Base-by-base conservation (phyloP, 2,329 filamentous ascomycete species). In the Fusarium sp. region DNA sequence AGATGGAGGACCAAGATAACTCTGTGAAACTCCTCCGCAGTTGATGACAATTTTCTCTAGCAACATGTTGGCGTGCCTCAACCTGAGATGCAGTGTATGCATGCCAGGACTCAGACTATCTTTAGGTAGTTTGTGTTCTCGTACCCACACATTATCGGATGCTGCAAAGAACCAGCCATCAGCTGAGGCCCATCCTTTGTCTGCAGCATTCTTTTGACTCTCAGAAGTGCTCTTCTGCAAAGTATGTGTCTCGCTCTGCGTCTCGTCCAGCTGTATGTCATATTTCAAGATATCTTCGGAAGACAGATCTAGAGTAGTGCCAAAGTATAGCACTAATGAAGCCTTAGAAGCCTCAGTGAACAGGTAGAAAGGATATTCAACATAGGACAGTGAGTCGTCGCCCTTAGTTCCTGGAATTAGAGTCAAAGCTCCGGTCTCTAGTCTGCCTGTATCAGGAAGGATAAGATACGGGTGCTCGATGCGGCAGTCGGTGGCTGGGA, bases 91-190 rank as follows among this genome's bases (percentile, higher is more conserved):
- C 1, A 72, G 3, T 1, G 5, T 22, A 24, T 70, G 72, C 1
- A 42, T 7, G 2, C 63, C 72, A 3, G 44, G 3, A 0, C 19
- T 31, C 2, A 71, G 13, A n/a, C 28, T 0, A 3, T 4, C 0
- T 6, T 24, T 2, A 26, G 5, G 7, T 3, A 62, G 13, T 2
- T 56, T 47, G 42, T 74, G 72, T 15, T 53, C 21, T 1, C 57
- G 36, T 0, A 55, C 13, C 72, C 72, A 74, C 0, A 69, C 62
- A 2, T 64, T 54, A 13, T 73, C 67, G 1, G 60, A 62, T 2
- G 71, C 71, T 5, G 71, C 71, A 22, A 51, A 53, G n/a, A 69
- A 61, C 68, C 65, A 73, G 2, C 70, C 65, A n/a, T 66, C 64
- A 0, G 72, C 67, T 0, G 59, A 57, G 5, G 72, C 67, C 53